Percentiles rank a stretch among this genome's conserved stretches.
Evolutionary conservation across 2,329 filamentous ascomycete species (phyloP).

Genomic region (Berkeleyomyces rouxiae): DNA sequence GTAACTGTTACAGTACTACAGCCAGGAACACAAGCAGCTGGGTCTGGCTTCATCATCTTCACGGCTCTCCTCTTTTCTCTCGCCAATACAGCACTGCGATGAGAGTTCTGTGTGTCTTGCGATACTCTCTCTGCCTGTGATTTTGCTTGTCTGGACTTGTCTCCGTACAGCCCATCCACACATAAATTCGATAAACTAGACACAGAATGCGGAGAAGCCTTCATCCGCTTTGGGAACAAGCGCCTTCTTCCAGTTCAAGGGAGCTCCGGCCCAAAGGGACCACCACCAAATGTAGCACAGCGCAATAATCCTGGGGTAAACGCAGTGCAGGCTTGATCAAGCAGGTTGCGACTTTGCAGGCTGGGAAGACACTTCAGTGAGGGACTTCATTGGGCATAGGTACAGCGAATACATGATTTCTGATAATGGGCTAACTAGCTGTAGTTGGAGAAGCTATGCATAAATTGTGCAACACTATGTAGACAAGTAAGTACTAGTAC

Average conservation of each 20-base stretch:
- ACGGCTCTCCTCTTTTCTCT: not conserved
- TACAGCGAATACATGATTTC: not conserved
- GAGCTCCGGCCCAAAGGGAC: slow-evolving; percentile 4
- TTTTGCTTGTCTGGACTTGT: too few relatives aligned
- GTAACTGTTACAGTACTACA: not conserved
- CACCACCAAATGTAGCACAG: not conserved
- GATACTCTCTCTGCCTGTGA: not conserved
- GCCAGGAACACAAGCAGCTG: not conserved
- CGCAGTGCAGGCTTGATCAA: not conserved
- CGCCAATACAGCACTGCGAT: not conserved
- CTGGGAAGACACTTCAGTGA: not conserved
- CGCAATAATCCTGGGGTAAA: not conserved
- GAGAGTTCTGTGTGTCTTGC: not conserved
- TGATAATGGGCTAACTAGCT: not conserved
- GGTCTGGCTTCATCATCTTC: not conserved
- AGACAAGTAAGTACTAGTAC: not conserved
- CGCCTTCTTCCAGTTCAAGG: not conserved
- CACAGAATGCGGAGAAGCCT: not conserved
- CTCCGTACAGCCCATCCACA: not conserved
- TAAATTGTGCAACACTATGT: not conserved
- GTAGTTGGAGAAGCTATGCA: not conserved
- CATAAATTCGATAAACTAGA: not conserved
- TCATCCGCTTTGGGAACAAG: slow-evolving; percentile 1
- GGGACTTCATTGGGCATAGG: not conserved
- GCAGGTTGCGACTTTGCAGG: not conserved